Evolutionary conservation across 352 stramenopile genomes (phyloP).

Genomic region (Phytopythium ostracodes): DNA sequence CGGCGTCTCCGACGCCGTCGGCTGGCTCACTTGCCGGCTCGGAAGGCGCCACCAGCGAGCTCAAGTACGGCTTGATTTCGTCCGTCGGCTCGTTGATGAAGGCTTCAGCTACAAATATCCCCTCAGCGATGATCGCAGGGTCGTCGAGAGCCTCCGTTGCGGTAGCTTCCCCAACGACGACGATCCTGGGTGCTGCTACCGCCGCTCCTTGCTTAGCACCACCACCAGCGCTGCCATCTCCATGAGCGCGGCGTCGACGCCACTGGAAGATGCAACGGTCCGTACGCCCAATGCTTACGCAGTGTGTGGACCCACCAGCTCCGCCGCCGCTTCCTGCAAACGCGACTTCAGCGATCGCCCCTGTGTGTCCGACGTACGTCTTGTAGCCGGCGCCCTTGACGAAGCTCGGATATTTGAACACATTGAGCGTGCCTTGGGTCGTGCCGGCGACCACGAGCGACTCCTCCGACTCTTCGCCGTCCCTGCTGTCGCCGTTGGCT

Average conservation of each 20-base stretch:
- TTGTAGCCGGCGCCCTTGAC: constrained; percentile 53
- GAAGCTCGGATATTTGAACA: constrained; percentile 63
- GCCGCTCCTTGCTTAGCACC: background rate
- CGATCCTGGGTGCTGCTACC: background rate
- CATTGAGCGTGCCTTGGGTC: constrained; percentile 43
- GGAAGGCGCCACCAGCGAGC: constrained; percentile 52
- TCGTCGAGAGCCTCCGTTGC: constrained; percentile 28
- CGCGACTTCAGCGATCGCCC: constrained; percentile 35
- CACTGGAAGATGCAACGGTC: constrained; percentile 74
- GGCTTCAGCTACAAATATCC: constrained; percentile 46
- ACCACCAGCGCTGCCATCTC: constrained; percentile 10
- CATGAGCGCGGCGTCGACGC: constrained; percentile 36
- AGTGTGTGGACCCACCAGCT: constrained; percentile 27
- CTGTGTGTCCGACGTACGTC: constrained; percentile 53
- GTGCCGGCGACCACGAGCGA: constrained; percentile 45
- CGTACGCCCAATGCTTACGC: constrained; percentile 46
- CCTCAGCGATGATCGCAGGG: constrained; percentile 43
- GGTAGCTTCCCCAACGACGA: background rate
- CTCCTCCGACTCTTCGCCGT: background rate
- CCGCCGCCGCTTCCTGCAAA: constrained; percentile 36
- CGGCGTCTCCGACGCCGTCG: constrained; percentile 30
- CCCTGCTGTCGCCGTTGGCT: background rate
- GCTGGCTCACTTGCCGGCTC: constrained; percentile 27
- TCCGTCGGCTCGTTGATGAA: constrained; percentile 42
- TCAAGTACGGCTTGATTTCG: constrained; percentile 68